Evolutionary conservation across 2,329 filamentous ascomycete species (phyloP).

Genomic region (Hypoxylon sp.): DNA sequence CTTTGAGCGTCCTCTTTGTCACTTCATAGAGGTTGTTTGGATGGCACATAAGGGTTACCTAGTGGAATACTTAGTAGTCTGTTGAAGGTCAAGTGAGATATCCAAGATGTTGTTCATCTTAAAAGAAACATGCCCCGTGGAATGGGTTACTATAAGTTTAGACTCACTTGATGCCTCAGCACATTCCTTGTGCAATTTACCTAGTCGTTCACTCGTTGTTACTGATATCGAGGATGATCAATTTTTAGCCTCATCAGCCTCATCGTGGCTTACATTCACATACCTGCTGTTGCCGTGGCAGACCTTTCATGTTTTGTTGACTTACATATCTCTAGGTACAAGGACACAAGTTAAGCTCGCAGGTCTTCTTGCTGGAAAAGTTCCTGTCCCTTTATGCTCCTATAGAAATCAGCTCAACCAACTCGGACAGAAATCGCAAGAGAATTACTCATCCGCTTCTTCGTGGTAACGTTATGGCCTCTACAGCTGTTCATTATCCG

Average conservation of each 20-base stretch:
- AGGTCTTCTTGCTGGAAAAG: constrained; percentile 39
- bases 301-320: constrained; percentile 53
- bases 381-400: constrained; percentile 40
- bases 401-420: constrained; percentile 35
- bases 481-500: constrained; percentile 50
- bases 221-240: constrained; percentile 49
- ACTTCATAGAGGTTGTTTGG: constrained; percentile 39
- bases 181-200: constrained; percentile 52
- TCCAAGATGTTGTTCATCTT: constrained; percentile 43
- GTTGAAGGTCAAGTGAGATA: constrained; percentile 36
- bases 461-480: constrained; percentile 50
- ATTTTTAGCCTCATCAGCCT: constrained; percentile 49
- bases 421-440: constrained; percentile 31
- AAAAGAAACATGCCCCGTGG: constrained; percentile 51
- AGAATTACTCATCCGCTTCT: constrained; percentile 32
- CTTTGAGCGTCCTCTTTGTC: constrained; percentile 52
- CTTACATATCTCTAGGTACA: constrained; percentile 51
- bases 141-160: constrained; percentile 48
- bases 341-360: constrained; percentile 40
- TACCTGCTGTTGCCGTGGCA: constrained; percentile 54
- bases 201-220: constrained; percentile 48
- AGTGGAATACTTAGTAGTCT: constrained; percentile 37
- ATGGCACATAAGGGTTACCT: constrained; percentile 35
- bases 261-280: constrained; percentile 50
- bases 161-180: constrained; percentile 48